Evolutionary conservation across 768 basidiomycete genomes (phyloP), one percentile per base, ranked within the genome.

Genomic region (Boletus subcaerulescens): DNA sequence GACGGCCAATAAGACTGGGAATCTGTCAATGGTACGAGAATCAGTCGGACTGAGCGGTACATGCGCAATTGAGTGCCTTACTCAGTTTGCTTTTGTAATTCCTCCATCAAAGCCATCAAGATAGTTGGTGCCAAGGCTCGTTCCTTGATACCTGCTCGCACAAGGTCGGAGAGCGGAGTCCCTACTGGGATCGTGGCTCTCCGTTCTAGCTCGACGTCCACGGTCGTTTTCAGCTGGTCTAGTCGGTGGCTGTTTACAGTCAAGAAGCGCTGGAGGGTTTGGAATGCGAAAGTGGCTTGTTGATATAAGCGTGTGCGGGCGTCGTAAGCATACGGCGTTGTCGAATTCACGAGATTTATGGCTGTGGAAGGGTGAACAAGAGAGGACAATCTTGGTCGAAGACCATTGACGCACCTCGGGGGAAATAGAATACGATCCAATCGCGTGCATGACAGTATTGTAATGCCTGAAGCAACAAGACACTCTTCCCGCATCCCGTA

Each of bases 391-490:
- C 14, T 31, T 24, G n/a, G 22, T 44, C 9, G 36, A 15, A 11
- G 29, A 17, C 18, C 35, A 24, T 12, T 12, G 29, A 70, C 78
- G 45, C 32, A 90, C 91, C 83, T 72, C 87, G 77, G 4, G 94
- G 92, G 24, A 93, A 80, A 66, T 94, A 97, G 17, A 95, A 70
- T 17, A 93, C 90, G 20, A 95, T 78, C 89, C 91, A 94, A 26
- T 80, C 79, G 20, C 81, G 78, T 3, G 78, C 70, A 11, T 79
- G 61, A 33, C 84, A 86, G 58, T 91, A 85, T 38, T 87, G 77
- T 0, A 90, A 83, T 0, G 87, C 79, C 68, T 97, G 93, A 10
- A 94, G 73, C 31, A 96, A 71, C 10, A 90, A 68, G 56, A 81
- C 84, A 52, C 87, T 90, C 73, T 96, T 97, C 40, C 93, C 94